Evolutionary conservation across 495 filamentous ascomycete species (phyloP).

Genomic region (Jackrogersella multiformis): DNA sequence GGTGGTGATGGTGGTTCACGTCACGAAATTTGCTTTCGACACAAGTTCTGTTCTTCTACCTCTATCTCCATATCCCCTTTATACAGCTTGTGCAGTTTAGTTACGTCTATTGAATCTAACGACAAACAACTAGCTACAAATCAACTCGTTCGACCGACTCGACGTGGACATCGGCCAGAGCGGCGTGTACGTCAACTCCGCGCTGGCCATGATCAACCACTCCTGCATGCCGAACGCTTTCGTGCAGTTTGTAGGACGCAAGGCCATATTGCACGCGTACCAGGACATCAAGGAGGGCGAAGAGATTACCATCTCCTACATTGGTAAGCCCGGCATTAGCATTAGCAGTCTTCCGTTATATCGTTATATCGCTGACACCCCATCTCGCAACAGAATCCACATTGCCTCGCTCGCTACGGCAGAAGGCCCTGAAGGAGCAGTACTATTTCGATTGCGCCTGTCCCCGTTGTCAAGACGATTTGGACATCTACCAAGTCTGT

Average conservation of each 20-base stretch:
- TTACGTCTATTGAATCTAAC: slow-evolving; percentile 19
- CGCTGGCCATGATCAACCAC: slow-evolving; percentile 62
- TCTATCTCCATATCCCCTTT: no score
- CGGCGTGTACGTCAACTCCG: slow-evolving; percentile 56
- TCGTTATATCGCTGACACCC: no score
- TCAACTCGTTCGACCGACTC: slow-evolving; percentile 57
- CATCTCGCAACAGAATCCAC: slow-evolving; percentile 47
- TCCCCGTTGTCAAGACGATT: slow-evolving; percentile 51
- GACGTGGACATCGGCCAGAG: slow-evolving; percentile 51
- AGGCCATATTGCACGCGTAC: slow-evolving; percentile 51
- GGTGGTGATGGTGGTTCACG: no score
- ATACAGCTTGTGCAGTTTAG: no score
- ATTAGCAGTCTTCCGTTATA: no score
- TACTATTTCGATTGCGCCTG: slow-evolving; percentile 58
- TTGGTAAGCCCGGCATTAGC: slow-evolving; percentile 47
- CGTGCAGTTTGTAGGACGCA: slow-evolving; percentile 57
- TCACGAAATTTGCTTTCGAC: no score
- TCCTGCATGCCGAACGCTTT: slow-evolving; percentile 63
- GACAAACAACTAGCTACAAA: slow-evolving; percentile 53
- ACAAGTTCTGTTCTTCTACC: no score
- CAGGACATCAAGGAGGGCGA: slow-evolving; percentile 54
- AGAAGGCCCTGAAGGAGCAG: slow-evolving; percentile 43
- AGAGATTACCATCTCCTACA: slow-evolving; percentile 62
- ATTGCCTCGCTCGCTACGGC: slow-evolving; percentile 44
- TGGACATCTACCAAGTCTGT: slow-evolving; percentile 57